Evolutionary conservation across 371 early-diverging fungal species (phyloP), one percentile per base, ranked within the genome.

Genomic region (Mycotypha africana): DNA sequence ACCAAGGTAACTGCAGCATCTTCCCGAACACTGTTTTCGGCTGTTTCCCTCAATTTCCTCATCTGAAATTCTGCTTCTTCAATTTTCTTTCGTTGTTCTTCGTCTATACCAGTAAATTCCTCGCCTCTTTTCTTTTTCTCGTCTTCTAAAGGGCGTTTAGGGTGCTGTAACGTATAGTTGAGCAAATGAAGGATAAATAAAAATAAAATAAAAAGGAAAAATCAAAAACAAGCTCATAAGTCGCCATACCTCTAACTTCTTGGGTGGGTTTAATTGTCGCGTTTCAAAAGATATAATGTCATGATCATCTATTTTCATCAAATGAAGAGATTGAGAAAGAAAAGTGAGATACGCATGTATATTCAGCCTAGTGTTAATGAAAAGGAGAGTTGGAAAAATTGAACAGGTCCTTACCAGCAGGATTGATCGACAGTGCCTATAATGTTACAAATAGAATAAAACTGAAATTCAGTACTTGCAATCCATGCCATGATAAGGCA

Each of bases 261-360:
- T 51, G 1, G 74, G 69, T 21, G 91, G 91, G 49, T 90, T 80
- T 21, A 88, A 58, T 51, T 93, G 85, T 45, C 72, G 86, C 1
- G 79, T 72, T 37, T 89, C 88, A 47, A 91, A 81, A 1, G 84
- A 71, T 15, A 76, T 60, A 24, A 91, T 46, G 56, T 90, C 91
- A 58, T 93, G 93, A 51, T 89, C 90, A 68, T 91, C 91, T 70
- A 62, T 30, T 25, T 45, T n/a, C n/a, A n/a, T n/a, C n/a, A n/a
- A n/a, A n/a, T n/a, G n/a, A n/a, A n/a, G n/a, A n/a, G n/a, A n/a
- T n/a, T n/a, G n/a, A n/a, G n/a, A n/a, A n/a, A n/a, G n/a, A n/a
- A 28, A 28, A 28, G 11, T 8, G 5, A 28, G 37, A 22, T 9
- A 25, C 16, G 26, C 17, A 17, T 38, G 41, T 36, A 22, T 28